Base-by-base conservation (phyloP, 495 filamentous ascomycete species). In the Penicillium cataractarum region DNA sequence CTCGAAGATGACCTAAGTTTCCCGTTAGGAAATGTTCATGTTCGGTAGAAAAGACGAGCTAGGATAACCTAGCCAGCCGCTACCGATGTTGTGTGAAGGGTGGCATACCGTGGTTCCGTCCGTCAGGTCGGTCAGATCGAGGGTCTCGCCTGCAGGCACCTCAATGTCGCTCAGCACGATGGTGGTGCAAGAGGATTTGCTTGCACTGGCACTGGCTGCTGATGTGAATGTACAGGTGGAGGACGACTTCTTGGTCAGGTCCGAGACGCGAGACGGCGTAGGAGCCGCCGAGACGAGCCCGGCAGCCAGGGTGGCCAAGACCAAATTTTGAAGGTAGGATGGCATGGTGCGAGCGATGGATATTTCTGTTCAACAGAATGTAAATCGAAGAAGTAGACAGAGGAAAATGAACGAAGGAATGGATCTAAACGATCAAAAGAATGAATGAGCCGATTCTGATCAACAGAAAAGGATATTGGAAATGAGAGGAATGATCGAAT, bases 381-480 rank as follows among this genome's bases (percentile, higher is more conserved):
- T 21, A 21, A 19, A 21, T 3, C 9, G 33, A 44, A 6, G 19
- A n/a, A 21, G 13, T 44, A 19, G 40, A 21, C 19, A 26, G 13
- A 49, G 48, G 29, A 49, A 40, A 56, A 1, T 15, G 10, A 49
- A 27, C 1, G 21, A 49, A 49, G 27, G 10, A 37, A 10, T 37
- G 2, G 6, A 21, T 8, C 21, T 9, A 21, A 21, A 44, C 3
- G 5, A 17, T 56, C 13, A 0, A 39, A 58, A 35, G 21, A n/a
- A n/a, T n/a, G 31, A 50, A 35, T 9, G 56, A 48, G 31, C 27
- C 42, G 26, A 35, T 22, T 58, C 56, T 50, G 56, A 9, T 61
- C 51, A 61, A 61, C 58, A 55, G 58, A 55, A 55, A 27, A 15
- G 51, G 22, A 49, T 21, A 24, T n/a, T 29, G 8, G 58, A 29